Evolutionary conservation across 1,284 basidiomycete species (phyloP).

Genomic region (Leccinum pachyderme): DNA sequence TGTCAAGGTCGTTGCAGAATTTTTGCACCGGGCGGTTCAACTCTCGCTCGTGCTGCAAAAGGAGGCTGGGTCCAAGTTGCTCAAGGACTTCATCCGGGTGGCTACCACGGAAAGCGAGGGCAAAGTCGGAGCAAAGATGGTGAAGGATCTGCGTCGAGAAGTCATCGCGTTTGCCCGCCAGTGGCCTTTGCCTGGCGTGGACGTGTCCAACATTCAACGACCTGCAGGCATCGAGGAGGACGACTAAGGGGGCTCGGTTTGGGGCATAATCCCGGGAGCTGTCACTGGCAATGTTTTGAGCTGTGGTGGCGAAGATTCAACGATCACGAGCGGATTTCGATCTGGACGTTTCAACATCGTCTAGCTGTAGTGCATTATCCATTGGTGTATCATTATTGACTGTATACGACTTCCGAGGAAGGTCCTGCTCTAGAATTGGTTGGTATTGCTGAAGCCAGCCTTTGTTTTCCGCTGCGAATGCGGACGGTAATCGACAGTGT

Average conservation of each 20-base stretch:
- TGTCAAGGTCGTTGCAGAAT: slow-evolving; percentile 84
- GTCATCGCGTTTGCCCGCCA: slow-evolving; percentile 77
- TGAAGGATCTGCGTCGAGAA: slow-evolving; percentile 72
- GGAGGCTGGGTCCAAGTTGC: slow-evolving; percentile 91
- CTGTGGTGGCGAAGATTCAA: slow-evolving; percentile 28
- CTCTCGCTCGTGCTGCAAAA: slow-evolving; percentile 86
- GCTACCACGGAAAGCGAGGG: slow-evolving; percentile 72
- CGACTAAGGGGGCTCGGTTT: slow-evolving; percentile 5
- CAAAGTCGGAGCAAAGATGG: slow-evolving; percentile 69
- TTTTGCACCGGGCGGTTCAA: slow-evolving; percentile 92
- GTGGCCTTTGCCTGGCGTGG: slow-evolving; percentile 94
- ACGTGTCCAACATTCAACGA: slow-evolving; percentile 59
- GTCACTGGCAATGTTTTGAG: not conserved
- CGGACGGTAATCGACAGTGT: too few relatives aligned
- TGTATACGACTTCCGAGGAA: not conserved
- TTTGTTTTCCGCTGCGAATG: not conserved
- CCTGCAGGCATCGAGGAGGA: slow-evolving; percentile 69
- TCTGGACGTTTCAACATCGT: slow-evolving; percentile 34
- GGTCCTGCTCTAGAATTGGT: not conserved
- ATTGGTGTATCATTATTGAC: slow-evolving; percentile 9
- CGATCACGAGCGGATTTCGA: slow-evolving; percentile 24
- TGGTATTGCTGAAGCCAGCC: not conserved
- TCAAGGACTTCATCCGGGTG: slow-evolving; percentile 93
- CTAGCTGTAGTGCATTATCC: slow-evolving; percentile 8
- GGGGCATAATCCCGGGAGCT: not conserved